A percentile compares a stretch with the other conserved stretches of the same genome.
Conservation (phyloP, 2,329 filamentous ascomycete species). For the Talaromyces sp. region DNA sequence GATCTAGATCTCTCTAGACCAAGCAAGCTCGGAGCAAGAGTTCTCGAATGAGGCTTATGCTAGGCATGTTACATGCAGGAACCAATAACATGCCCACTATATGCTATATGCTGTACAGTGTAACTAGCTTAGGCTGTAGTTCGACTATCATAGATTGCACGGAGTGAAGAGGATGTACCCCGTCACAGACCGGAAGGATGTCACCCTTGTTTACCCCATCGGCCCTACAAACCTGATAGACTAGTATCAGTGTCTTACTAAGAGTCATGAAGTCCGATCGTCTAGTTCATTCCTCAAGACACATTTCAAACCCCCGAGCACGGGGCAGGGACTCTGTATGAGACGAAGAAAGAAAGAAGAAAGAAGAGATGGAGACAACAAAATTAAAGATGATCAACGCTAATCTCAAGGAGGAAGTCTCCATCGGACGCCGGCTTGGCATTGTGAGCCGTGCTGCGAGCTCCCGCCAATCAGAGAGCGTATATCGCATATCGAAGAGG, state of each 20-base stretch:
- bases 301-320: not conserved
- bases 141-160: not conserved
- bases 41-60: not conserved
- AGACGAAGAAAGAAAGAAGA: not conserved
- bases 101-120: not conserved
- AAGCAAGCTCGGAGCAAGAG: not conserved
- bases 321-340: not conserved
- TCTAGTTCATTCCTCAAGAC: not conserved
- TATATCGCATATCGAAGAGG: not conserved
- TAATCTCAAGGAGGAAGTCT: not conserved
- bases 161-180: not conserved
- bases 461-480: not conserved
- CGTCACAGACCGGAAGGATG: not conserved
- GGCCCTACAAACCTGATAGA: not conserved
- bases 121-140: not conserved
- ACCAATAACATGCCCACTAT: not conserved
- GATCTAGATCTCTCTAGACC: not conserved
- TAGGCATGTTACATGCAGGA: not conserved
- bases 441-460: not conserved
- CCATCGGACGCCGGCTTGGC: not conserved
- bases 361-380: not conserved
- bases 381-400: not conserved
- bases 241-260: not conserved
- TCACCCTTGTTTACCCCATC: not conserved
- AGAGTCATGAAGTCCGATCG: not conserved